Evolutionary conservation across 306 rosid genomes (phyloP).

Genomic region (Dalbergia cochinchinensis): DNA sequence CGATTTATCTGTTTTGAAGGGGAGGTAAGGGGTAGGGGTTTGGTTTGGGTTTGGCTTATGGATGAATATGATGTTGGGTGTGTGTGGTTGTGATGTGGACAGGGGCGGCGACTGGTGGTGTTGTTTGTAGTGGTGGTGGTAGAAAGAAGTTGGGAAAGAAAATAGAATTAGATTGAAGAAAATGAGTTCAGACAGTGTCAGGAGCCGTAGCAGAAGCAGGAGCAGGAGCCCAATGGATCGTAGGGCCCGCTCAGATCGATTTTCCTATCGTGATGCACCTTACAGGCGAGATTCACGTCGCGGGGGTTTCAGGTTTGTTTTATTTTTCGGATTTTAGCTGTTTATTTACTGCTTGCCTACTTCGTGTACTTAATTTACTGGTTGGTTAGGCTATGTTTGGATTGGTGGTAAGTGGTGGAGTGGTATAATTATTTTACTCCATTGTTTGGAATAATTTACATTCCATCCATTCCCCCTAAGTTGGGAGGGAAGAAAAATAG

Average conservation of each 20-base stretch:
- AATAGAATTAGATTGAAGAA: constrained; percentile 39
- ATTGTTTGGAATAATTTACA: no score
- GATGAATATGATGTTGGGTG: constrained; percentile 83
- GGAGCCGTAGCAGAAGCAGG: constrained; percentile 93
- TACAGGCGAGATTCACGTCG: constrained; percentile 96
- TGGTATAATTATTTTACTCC: no score
- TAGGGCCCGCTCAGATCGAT: constrained; percentile 95
- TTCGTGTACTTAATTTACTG: constrained; percentile 43
- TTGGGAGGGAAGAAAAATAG: no score
- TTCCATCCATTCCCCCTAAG: no score
- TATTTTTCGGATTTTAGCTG: constrained; percentile 50
- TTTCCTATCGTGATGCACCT: constrained; percentile 94
- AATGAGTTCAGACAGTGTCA: constrained; percentile 89
- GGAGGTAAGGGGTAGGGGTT: constrained; percentile 80
- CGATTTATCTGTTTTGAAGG: constrained; percentile 74
- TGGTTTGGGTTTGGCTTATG: constrained; percentile 59
- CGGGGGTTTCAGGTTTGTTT: constrained; percentile 86
- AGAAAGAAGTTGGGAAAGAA: constrained; percentile 58
- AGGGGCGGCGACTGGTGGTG: constrained; percentile 83
- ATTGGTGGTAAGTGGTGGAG: no score
- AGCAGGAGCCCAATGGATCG: constrained; percentile 97
- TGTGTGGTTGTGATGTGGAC: constrained; percentile 92
- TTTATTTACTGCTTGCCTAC: constrained; percentile 44
- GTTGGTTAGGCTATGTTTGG: no score
- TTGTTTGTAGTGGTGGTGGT: constrained; percentile 77